phyloP scores from a whole-genome alignment of 331 rosid genomes.

The Rhamnella rubrinervis region DNA sequence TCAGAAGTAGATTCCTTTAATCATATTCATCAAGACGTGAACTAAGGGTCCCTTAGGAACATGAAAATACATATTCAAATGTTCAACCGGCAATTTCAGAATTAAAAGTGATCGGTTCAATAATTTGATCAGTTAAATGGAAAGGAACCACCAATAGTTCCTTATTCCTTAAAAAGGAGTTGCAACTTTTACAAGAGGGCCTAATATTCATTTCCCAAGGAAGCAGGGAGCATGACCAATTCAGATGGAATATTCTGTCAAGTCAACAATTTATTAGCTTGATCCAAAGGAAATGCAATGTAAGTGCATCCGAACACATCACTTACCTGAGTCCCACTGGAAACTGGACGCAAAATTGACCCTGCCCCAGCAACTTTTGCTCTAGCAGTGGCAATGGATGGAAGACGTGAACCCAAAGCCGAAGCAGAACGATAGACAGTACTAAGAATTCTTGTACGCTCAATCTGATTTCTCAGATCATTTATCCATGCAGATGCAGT shows the following conservation, averaged over 20 bases:
- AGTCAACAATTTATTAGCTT: background rate
- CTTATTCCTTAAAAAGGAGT: background rate
- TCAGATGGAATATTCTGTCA: background rate
- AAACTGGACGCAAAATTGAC: constrained; percentile 87
- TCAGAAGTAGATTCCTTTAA: background rate
- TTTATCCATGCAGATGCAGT: constrained; percentile 98
- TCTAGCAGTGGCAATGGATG: constrained; percentile 88
- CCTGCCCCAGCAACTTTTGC: constrained; percentile 98
- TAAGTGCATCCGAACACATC: background rate
- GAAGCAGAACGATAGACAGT: constrained; percentile 96
- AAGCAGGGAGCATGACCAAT: background rate
- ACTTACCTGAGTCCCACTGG: constrained; percentile 85
- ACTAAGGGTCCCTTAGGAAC: background rate
- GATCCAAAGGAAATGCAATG: background rate
- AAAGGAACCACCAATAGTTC: background rate
- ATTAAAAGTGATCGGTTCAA: background rate
- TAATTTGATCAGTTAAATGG: background rate
- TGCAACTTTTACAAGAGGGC: too few relatives aligned
- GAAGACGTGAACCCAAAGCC: constrained; percentile 94
- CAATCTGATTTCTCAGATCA: constrained; percentile 93
- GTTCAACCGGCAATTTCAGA: background rate
- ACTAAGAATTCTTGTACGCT: constrained; percentile 84
- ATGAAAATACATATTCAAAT: background rate
- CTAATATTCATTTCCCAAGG: background rate
- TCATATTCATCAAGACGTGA: background rate